Conservation (phyloP, 2,329 filamentous ascomycete species). For the Paramyrothecium sp. region DNA sequence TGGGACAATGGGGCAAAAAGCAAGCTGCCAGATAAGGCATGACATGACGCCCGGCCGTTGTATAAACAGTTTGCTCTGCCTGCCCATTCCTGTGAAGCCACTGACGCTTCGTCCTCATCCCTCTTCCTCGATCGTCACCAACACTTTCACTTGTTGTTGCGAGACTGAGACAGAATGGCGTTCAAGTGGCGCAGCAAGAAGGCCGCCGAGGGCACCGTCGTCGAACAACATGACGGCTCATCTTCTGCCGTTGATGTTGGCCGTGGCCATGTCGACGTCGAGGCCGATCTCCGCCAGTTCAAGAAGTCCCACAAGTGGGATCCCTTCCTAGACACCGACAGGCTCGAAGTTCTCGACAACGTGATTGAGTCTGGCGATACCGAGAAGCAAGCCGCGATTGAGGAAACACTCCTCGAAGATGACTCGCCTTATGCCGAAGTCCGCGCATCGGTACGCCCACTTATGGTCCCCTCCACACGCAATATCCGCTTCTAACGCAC, state of each 20-base stretch:
- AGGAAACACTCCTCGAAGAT: neutral
- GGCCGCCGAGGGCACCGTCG: neutral
- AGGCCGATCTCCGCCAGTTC: slow-evolving; percentile 37
- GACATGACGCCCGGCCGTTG: neutral
- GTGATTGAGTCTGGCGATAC: slow-evolving; percentile 41
- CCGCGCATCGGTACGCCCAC: slow-evolving; percentile 26
- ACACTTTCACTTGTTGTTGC: neutral
- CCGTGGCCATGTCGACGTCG: slow-evolving; percentile 11
- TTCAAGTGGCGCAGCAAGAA: neutral
- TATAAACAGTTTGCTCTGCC: neutral
- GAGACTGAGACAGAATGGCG: neutral
- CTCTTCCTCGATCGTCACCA: neutral
- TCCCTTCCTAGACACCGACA: slow-evolving; percentile 53
- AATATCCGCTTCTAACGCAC: neutral
- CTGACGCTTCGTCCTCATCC: neutral
- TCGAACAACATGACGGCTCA: neutral
- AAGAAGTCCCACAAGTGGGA: slow-evolving; percentile 54
- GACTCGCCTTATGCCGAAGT: slow-evolving; percentile 15
- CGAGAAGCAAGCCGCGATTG: slow-evolving; percentile 41
- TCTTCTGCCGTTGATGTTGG: neutral
- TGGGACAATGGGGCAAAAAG: neutral
- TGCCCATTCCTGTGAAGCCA: neutral
- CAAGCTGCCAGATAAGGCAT: neutral
- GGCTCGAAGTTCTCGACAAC: slow-evolving; percentile 50
- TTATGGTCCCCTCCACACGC: neutral